Evolutionary conservation across 2,329 filamentous ascomycete genomes (phyloP).

Genomic region (Septoria petroselini): DNA sequence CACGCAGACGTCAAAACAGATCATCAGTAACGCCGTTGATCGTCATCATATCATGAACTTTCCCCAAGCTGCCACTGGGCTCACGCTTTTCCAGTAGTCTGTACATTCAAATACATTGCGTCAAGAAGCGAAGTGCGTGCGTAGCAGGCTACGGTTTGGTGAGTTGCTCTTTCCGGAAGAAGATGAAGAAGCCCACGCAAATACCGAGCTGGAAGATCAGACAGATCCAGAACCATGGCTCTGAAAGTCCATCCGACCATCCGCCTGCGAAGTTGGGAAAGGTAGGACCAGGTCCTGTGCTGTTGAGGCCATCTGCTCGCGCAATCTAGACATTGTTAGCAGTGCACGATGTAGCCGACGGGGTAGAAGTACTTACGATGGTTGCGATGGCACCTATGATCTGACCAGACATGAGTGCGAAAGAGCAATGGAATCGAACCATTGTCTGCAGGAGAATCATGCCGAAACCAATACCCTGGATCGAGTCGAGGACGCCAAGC

Average conservation of each 20-base stretch:
- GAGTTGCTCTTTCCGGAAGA: constrained; percentile 59
- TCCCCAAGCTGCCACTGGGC: constrained; percentile 3
- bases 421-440: constrained; percentile 60
- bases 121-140: constrained; percentile 17
- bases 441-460: constrained; percentile 64
- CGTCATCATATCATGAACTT: constrained; percentile 23
- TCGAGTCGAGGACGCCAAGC: constrained; percentile 62
- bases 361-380: constrained; percentile 40
- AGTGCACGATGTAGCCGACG: neutral
- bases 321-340: constrained; percentile 41
- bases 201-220: constrained; percentile 57
- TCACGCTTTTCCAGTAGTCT: constrained; percentile 14
- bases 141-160: constrained; percentile 46
- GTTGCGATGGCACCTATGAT: constrained; percentile 61
- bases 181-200: constrained; percentile 56
- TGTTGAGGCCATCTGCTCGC: constrained; percentile 59
- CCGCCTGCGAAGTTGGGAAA: constrained; percentile 60
- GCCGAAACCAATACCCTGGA: constrained; percentile 65
- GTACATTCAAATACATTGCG: constrained; percentile 17
- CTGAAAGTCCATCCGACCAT: constrained; percentile 46
- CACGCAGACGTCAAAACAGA: constrained; percentile 6
- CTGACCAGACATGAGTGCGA: constrained; percentile 60
- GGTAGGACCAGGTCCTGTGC: constrained; percentile 58
- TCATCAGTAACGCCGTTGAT: constrained; percentile 16
- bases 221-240: constrained; percentile 61